Conservation (phyloP, 768 basidiomycete genomes). For the Pisolithus albus region DNA sequence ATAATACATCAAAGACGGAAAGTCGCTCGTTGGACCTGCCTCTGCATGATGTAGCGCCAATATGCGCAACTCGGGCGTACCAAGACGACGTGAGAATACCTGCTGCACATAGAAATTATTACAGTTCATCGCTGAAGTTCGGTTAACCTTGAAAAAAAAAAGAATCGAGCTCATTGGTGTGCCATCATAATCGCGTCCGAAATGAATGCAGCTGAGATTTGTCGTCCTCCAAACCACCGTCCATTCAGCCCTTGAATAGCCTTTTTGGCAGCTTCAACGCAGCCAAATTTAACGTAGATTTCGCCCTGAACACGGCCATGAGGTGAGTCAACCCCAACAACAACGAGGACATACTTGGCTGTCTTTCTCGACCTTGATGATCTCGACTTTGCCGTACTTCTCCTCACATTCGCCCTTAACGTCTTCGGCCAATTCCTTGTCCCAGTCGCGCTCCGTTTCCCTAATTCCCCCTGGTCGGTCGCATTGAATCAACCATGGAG, state of each 20-base stretch:
- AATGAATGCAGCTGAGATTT: slow-evolving; percentile 82
- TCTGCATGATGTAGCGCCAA: slow-evolving; percentile 25
- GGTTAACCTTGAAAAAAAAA: slow-evolving; percentile 14
- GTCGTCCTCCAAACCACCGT: slow-evolving; percentile 94
- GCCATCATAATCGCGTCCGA: slow-evolving; percentile 93
- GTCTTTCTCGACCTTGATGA: slow-evolving; percentile 91
- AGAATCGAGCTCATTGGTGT: slow-evolving; percentile 50
- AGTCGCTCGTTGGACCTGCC: slow-evolving; percentile 34
- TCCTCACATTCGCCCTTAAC: slow-evolving; percentile 90
- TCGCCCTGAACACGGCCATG: slow-evolving; percentile 60
- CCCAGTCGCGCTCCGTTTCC: slow-evolving; percentile 96
- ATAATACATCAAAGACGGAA: slow-evolving; percentile 23
- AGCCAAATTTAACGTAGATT: slow-evolving; percentile 90
- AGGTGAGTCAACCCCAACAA: slow-evolving; percentile 2
- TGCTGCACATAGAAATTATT: slow-evolving; percentile 29
- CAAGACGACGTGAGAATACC: slow-evolving; percentile 17
- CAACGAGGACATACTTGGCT: slow-evolving; percentile 60
- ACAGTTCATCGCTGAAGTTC: slow-evolving; percentile 14
- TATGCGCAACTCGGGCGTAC: slow-evolving; percentile 27
- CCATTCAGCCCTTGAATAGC: slow-evolving; percentile 89
- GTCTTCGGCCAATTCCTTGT: slow-evolving; percentile 91
- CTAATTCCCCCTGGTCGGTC: slow-evolving; percentile 33
- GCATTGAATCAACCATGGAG: neutral
- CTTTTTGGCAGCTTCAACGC: slow-evolving; percentile 70
- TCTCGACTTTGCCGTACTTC: slow-evolving; percentile 82